A percentile compares a stretch with the other conserved stretches of the same genome.
Evolutionary conservation across 2,329 filamentous ascomycete species (phyloP).

Genomic region (Karstenula rhodostoma): DNA sequence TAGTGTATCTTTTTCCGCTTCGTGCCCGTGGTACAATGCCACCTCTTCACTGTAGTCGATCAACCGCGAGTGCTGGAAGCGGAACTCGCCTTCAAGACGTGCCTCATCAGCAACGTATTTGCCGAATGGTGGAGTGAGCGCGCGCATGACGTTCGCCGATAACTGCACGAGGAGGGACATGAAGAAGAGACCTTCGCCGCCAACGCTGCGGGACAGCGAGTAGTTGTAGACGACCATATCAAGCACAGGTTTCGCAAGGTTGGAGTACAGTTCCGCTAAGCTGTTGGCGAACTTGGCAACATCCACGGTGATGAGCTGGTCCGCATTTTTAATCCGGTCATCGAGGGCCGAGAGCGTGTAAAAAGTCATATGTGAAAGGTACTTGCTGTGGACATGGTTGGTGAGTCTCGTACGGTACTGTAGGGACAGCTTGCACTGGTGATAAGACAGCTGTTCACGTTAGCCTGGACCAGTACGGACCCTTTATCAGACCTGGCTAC

Average conservation of each 20-base stretch:
- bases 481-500: background rate
- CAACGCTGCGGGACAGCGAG: constrained; percentile 91
- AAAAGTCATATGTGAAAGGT: constrained; percentile 96
- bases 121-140: constrained; percentile 92
- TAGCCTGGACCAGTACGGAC: constrained; percentile 15
- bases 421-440: constrained; percentile 92
- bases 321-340: constrained; percentile 97
- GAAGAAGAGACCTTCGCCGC: constrained; percentile 91
- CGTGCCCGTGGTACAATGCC: constrained; percentile 88
- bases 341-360: constrained; percentile 95
- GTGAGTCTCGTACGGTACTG: constrained; percentile 93
- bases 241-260: constrained; percentile 90
- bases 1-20: constrained; percentile 92
- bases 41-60: constrained; percentile 98
- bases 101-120: constrained; percentile 98
- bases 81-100: constrained; percentile 91
- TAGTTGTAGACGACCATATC: constrained; percentile 98
- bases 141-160: constrained; percentile 91
- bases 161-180: constrained; percentile 95
- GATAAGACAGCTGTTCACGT: constrained; percentile 79
- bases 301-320: constrained; percentile 96
- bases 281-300: constrained; percentile 97
- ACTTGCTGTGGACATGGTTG: constrained; percentile 94
- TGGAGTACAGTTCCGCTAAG: constrained; percentile 93
- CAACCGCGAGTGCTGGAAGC: constrained; percentile 90